These are phyloP conservation scores for Scutellaria galericulata DNA, from an alignment of 257 asterid species.

Conservation along the genomic window DNA sequence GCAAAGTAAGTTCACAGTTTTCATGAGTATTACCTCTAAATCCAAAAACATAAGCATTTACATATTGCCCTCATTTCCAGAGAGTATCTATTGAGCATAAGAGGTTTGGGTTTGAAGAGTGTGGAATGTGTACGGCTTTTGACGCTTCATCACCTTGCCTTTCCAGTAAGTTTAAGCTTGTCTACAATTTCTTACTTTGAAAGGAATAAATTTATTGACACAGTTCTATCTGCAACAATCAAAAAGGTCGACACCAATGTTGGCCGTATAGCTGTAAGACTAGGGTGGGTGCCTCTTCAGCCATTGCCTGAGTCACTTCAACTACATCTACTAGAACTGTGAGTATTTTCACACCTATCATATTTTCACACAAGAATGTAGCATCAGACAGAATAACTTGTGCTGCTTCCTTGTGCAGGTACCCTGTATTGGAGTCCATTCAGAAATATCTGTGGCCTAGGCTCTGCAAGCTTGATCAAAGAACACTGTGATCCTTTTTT, in stretches of 20 bases:
- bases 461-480: constrained; percentile 70
- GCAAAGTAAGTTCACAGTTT: constrained; percentile 69
- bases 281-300: constrained; percentile 99
- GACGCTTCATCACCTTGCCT: constrained; percentile 98
- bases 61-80: constrained; percentile 51
- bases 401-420: constrained; percentile 51
- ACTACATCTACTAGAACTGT: constrained; percentile 95
- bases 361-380: constrained; percentile 28
- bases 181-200: constrained; percentile 24
- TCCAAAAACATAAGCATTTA: constrained; percentile 19
- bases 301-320: constrained; percentile 98
- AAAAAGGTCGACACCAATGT: constrained; percentile 94
- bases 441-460: constrained; percentile 83
- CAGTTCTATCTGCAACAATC: constrained; percentile 38
- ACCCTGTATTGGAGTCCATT: constrained; percentile 69
- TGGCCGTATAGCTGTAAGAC: constrained; percentile 97
- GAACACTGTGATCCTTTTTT: constrained; percentile 54
- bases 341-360: constrained; percentile 44
- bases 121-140: constrained; percentile 97
- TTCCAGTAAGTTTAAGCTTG: constrained; percentile 76
- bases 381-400: constrained; percentile 34
- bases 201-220: constrained; percentile 35
- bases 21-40: constrained; percentile 25
- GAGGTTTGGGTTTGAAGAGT: constrained; percentile 96
- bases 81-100: constrained; percentile 87